phyloP scores from a whole-genome alignment of 1,284 basidiomycete species.

The Limonomyces culmigenus region DNA sequence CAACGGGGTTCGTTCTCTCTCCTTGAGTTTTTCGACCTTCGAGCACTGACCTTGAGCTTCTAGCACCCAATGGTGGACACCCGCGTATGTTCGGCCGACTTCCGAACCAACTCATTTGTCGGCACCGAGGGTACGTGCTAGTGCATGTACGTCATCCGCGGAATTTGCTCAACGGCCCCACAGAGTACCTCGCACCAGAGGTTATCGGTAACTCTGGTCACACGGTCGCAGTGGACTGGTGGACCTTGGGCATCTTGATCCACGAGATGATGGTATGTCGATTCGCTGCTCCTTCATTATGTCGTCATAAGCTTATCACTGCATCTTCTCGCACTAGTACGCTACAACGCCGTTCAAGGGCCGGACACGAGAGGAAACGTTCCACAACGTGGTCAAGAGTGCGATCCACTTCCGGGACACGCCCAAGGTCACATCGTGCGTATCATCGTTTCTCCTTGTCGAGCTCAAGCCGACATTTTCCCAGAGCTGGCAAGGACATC shows the following conservation, averaged over 20 bases:
- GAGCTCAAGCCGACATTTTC: neutral
- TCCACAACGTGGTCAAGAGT: slow-evolving; percentile 84
- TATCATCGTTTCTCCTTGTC: slow-evolving; percentile 8
- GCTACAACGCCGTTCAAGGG: slow-evolving; percentile 99
- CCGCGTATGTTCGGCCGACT: slow-evolving; percentile 91
- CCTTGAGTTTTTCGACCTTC: slow-evolving; percentile 7
- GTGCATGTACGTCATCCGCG: neutral
- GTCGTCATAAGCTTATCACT: slow-evolving; percentile 3
- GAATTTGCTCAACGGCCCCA: slow-evolving; percentile 9
- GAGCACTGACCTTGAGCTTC: slow-evolving; percentile 6
- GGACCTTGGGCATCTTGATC: slow-evolving; percentile 96
- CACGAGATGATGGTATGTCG: slow-evolving; percentile 93
- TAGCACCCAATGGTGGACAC: slow-evolving; percentile 89
- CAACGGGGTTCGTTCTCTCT: slow-evolving; percentile 52
- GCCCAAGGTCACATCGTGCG: slow-evolving; percentile 73
- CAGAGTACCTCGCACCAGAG: slow-evolving; percentile 98
- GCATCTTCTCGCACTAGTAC: slow-evolving; percentile 36
- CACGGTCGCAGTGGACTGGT: slow-evolving; percentile 98
- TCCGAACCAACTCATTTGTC: slow-evolving; percentile 97
- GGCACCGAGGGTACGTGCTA: slow-evolving; percentile 73
- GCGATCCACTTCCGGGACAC: slow-evolving; percentile 81
- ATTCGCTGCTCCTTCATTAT: slow-evolving; percentile 6
- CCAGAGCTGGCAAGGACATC: slow-evolving; percentile 73
- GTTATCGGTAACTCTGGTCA: slow-evolving; percentile 97
- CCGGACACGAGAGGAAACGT: slow-evolving; percentile 84